Base-by-base conservation (phyloP, 2,329 filamentous ascomycete genomes). In the Xylariaceae sp. region DNA sequence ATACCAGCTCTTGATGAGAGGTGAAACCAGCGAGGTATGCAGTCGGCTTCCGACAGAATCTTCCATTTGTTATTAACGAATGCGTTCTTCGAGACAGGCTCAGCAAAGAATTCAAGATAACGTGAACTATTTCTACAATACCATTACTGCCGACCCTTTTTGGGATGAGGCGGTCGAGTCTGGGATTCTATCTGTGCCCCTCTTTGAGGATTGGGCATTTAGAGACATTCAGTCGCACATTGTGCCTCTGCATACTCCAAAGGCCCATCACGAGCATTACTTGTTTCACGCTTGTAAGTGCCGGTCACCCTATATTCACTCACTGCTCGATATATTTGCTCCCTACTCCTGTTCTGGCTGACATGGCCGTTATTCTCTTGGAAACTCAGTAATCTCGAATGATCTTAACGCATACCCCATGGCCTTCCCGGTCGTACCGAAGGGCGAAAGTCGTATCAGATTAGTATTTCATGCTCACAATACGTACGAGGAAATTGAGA, bases 391-490 rank as follows among this genome's bases (percentile, higher is more conserved):
- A n/a, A n/a, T n/a, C n/a, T n/a, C n/a, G n/a, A n/a, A n/a, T n/a
- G n/a, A n/a, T 12, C 50, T 55, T 36, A 55, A 42, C 20, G 57
- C 49, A 4, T 61, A 48, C 29, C 55, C 67, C 1, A 62, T 73
- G 2, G 63, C 64, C 7, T 58, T 63, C 39, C 71, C 69, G 2
- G 65, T 65, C 4, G 70, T 74, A 4, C 67, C 68, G 2, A 54
- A 58, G 34, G 68, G 68, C 0, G 58, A 63, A 17, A 59, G 59
- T 37, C 59, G 71, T n/a, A 55, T 73, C 4, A 59, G 68, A 20
- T 48, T 73, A 2, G 63, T 66, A 16, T 49, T 74, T 23, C 69
- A 74, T 50, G 68, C 68, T 3, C 58, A 57, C 6, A 71, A 72
- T 41, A 71, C 67, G n/a, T n/a, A n/a, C n/a, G n/a, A n/a, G n/a